phyloP scores from a whole-genome alignment of 768 basidiomycete species.

The Mycena pura region DNA sequence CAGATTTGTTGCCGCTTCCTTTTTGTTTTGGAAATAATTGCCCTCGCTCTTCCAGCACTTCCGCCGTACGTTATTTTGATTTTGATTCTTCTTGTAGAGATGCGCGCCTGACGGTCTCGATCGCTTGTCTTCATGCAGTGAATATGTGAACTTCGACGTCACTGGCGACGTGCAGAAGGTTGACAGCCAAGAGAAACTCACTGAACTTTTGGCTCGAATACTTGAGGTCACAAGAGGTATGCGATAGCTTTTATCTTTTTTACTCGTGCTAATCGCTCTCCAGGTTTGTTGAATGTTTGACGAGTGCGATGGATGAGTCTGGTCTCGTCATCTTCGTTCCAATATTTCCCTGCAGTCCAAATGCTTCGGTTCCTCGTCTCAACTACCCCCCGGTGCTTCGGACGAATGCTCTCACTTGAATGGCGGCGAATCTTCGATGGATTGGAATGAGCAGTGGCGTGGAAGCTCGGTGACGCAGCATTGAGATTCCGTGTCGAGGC shows the following conservation, averaged over 20 bases:
- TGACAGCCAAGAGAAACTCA: slow-evolving; percentile 71
- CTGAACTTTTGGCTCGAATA: slow-evolving; percentile 65
- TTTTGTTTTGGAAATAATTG: slow-evolving; percentile 79
- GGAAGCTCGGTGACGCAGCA: too few species aligned
- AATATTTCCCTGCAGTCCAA: slow-evolving; percentile 85
- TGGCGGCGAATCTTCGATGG: too few species aligned
- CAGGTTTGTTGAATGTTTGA: slow-evolving; percentile 87
- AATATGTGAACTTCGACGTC: slow-evolving; percentile 66
- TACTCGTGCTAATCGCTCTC: slow-evolving; percentile 1
- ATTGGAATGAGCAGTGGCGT: too few species aligned
- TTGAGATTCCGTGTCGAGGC: too few species aligned
- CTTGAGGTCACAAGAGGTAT: slow-evolving; percentile 72
- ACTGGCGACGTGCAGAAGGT: slow-evolving; percentile 60
- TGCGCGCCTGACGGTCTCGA: too few species aligned
- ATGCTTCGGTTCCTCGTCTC: too few species aligned
- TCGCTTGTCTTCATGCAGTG: slow-evolving; percentile 68
- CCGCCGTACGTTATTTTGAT: slow-evolving; percentile 65
- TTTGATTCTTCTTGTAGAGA: too few species aligned
- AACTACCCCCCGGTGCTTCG: too few species aligned
- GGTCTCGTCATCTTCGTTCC: slow-evolving; percentile 88
- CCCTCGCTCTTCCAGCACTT: slow-evolving; percentile 69
- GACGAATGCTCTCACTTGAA: too few species aligned
- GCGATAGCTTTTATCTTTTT: slow-evolving; percentile 24
- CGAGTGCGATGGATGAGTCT: slow-evolving; percentile 93
- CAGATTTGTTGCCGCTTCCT: slow-evolving; percentile 73